Conservation (phyloP, 2,329 filamentous ascomycete species). For the Macrophomina phaseolina region DNA sequence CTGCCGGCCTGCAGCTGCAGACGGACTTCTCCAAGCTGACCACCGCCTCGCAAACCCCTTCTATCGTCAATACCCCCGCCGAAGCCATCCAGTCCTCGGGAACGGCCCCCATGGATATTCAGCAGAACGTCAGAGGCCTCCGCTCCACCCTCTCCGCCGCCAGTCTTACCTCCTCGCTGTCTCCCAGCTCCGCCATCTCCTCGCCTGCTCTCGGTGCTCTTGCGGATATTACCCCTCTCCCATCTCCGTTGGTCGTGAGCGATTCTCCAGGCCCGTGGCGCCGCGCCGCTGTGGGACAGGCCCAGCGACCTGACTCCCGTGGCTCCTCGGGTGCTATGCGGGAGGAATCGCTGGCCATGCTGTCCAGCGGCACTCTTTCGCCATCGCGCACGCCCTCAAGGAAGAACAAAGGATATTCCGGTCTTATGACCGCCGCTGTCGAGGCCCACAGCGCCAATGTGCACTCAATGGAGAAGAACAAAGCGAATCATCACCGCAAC, state of each 20-base stretch:
- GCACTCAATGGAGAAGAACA: slow-evolving; percentile 39
- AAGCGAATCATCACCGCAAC: slow-evolving; percentile 66
- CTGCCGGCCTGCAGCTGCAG: slow-evolving; percentile 37
- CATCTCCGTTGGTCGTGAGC: slow-evolving; percentile 52
- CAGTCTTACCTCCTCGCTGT: slow-evolving; percentile 53
- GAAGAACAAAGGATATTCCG: slow-evolving; percentile 56
- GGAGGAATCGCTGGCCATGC: slow-evolving; percentile 41
- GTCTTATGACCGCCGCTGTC: slow-evolving; percentile 48
- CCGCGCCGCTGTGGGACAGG: slow-evolving; percentile 36
- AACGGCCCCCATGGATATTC: slow-evolving; percentile 47
- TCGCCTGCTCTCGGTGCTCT: slow-evolving; percentile 57
- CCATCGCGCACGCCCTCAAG: slow-evolving; percentile 42
- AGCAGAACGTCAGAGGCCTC: slow-evolving; percentile 34
- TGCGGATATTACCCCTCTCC: slow-evolving; percentile 58
- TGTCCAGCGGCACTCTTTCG: slow-evolving; percentile 41
- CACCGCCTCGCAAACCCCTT: slow-evolving; percentile 22
- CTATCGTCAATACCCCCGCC: slow-evolving; percentile 28
- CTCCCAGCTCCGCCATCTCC: slow-evolving; percentile 52
- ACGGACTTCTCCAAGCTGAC: slow-evolving; percentile 35
- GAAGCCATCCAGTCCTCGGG: slow-evolving; percentile 36
- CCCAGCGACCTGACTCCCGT: slow-evolving; percentile 41
- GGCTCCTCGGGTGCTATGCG: slow-evolving; percentile 36
- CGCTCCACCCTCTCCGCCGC: slow-evolving; percentile 49
- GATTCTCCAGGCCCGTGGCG: slow-evolving; percentile 52
- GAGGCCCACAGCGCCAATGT: slow-evolving; percentile 45